Base-by-base conservation (phyloP, 1,284 basidiomycete species). In the Acaromyces ingoldii region DNA sequence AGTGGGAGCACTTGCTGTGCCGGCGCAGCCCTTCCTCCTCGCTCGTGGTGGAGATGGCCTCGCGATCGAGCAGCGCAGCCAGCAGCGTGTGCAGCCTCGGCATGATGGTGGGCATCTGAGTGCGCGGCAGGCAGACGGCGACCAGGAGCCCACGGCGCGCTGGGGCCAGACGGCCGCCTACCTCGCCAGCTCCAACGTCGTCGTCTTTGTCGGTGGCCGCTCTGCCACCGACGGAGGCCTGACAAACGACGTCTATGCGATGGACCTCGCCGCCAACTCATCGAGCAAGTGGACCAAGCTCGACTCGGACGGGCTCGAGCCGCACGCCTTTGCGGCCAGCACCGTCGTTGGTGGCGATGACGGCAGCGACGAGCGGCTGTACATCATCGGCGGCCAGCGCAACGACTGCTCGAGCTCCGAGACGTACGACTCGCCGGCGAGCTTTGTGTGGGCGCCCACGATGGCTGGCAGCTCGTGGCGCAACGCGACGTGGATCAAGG, bases 151-250 rank as follows among this genome's bases (percentile, higher is more conserved):
- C 28, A 28, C 10, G 3, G 19, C 52, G 11, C 58, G 72, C 15
- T 75, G 72, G 62, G 74, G 74, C 6, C 67, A 74, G 31, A 34
- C 58, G 1, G 60, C 72, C n/a, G 46, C 65, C 24, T 74, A 61
- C 53, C 55, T 75, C 37, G 49, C 53, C 0, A 24, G 57, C 6
- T 13, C 37, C 1, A 53, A 69, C 38, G 21, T 41, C 9, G 31
- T 65, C 11, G 49, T 63, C 25, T 60, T 65, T 37, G 24, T 49
- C 21, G 62, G 62, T 28, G 62, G 62, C 9, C 50, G 62, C 40
- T 43, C 34, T 9, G 10, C 19, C 17, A 38, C 42, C n/a, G 51
- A 48, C 39, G 29, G 19, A 9, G 19, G 38, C 13, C 48, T 37
- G 6, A 57, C 62, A 3, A 65, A 63, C 49, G 62, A 65, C 42